Conservation (phyloP, 805 yeast genomes). For the Candida schatavii region DNA sequence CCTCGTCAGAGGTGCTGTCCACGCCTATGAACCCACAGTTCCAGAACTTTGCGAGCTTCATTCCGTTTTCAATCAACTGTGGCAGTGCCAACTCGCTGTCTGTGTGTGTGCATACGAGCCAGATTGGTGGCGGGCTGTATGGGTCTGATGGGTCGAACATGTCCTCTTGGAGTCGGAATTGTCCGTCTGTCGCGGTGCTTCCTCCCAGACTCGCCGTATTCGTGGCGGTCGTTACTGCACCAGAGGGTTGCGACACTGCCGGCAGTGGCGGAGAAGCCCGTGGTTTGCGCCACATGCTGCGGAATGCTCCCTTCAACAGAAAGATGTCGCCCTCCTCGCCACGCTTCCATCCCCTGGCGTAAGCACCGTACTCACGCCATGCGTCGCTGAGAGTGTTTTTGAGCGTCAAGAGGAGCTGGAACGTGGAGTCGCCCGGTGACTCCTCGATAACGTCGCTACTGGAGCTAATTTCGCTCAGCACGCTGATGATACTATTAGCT, state of each 20-base stretch:
- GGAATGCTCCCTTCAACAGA: slow-evolving; percentile 55
- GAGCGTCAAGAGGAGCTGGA: slow-evolving; percentile 44
- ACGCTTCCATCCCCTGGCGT: slow-evolving; percentile 53
- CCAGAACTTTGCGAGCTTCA: slow-evolving; percentile 57
- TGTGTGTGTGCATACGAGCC: slow-evolving; percentile 64
- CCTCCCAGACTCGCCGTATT: slow-evolving; percentile 3
- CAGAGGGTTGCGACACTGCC: slow-evolving; percentile 24
- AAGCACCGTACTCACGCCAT: slow-evolving; percentile 64
- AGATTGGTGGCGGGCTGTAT: slow-evolving; percentile 56
- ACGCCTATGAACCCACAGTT: slow-evolving; percentile 60
- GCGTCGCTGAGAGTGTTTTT: slow-evolving; percentile 64
- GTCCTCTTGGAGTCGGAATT: slow-evolving; percentile 18
- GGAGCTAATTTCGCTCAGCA: neutral
- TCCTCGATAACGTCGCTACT: neutral
- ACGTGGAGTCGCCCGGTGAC: slow-evolving; percentile 19
- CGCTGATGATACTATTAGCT: neutral
- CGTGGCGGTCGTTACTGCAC: neutral
- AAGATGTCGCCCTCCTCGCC: slow-evolving; percentile 70
- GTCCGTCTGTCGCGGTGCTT: slow-evolving; percentile 6
- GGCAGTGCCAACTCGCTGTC: slow-evolving; percentile 61
- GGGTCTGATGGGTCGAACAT: slow-evolving; percentile 35
- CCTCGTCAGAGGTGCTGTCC: slow-evolving; percentile 48
- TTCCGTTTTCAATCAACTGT: slow-evolving; percentile 54
- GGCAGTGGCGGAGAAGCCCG: slow-evolving; percentile 34
- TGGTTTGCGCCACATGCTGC: slow-evolving; percentile 53